phyloP scores from a whole-genome alignment of 805 yeast genomes.

The Tetrapisispora namnaoensis region DNA sequence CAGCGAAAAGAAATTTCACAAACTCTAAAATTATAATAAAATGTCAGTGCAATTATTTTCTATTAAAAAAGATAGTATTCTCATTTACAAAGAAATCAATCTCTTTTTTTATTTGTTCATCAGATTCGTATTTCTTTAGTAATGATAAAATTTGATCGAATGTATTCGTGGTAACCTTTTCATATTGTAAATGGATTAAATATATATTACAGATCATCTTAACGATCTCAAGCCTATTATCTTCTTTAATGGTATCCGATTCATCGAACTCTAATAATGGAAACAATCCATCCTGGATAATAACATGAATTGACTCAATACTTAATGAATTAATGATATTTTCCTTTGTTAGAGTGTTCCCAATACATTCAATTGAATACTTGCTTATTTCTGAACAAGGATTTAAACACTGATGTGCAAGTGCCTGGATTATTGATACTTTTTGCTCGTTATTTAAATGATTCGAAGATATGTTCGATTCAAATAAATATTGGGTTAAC shows the following conservation, averaged over 20 bases:
- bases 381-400: slow-evolving; percentile 72
- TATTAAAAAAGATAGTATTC: background rate
- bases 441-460: slow-evolving; percentile 27
- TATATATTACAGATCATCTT: background rate
- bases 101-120: background rate
- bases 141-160: background rate
- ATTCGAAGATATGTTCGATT: slow-evolving; percentile 19
- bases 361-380: slow-evolving; percentile 54
- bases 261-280: slow-evolving; percentile 34
- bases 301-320: slow-evolving; percentile 39
- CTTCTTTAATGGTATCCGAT: background rate
- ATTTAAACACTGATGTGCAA: slow-evolving; percentile 82
- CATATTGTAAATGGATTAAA: background rate
- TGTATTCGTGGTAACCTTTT: slow-evolving; percentile 27
- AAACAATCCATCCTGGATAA: slow-evolving; percentile 66
- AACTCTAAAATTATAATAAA: too few relatives aligned
- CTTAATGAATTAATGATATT: slow-evolving; percentile 17
- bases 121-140: background rate
- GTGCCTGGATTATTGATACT: slow-evolving; percentile 62
- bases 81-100: background rate
- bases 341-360: slow-evolving; percentile 25
- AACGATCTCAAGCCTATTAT: slow-evolving; percentile 28
- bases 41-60: background rate
- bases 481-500: slow-evolving; percentile 45
- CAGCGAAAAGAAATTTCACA: too few relatives aligned